Conservation (phyloP, 1,284 basidiomycete species). For the Trametes hirsuta region DNA sequence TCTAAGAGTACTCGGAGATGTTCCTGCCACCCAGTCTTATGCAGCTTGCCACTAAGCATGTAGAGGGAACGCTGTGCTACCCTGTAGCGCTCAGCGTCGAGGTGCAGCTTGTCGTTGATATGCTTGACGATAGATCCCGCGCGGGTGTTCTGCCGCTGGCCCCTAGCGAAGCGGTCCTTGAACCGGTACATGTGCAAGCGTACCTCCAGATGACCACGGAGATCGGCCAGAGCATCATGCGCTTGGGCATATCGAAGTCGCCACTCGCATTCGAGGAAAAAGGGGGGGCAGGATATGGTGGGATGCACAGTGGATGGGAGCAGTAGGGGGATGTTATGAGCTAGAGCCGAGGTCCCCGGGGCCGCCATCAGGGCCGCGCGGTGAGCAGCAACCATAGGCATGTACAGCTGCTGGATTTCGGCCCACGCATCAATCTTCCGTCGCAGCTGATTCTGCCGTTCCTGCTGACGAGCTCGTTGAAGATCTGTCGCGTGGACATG, state of each 20-base stretch:
- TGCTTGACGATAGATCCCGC: constrained; percentile 2
- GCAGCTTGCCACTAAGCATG: neutral
- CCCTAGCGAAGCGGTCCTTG: constrained; percentile 11
- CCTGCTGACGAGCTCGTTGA: constrained; percentile 1
- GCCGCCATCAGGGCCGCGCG: neutral
- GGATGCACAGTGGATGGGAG: neutral
- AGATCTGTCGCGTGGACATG: constrained; percentile 1
- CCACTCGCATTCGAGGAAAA: constrained; percentile 4
- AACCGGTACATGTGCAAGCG: constrained; percentile 4
- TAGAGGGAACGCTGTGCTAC: neutral
- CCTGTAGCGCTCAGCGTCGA: neutral
- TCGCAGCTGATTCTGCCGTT: neutral
- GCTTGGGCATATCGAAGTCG: constrained; percentile 9
- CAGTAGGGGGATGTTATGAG: neutral
- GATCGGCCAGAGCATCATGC: constrained; percentile 9
- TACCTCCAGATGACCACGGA: constrained; percentile 10
- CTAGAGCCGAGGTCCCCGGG: neutral
- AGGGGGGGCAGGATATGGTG: neutral
- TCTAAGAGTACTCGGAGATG: neutral
- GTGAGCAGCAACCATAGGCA: neutral
- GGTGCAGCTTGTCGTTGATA: neutral
- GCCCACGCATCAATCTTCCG: constrained; percentile 7
- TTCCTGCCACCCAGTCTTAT: neutral
- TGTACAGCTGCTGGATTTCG: constrained; percentile 11
- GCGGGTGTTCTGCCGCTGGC: constrained; percentile 10